Percentiles rank a stretch among this genome's conserved stretches.
These are phyloP conservation scores for Scleroderma citrinum DNA, from an alignment of 768 basidiomycete species.

Conservation along the genomic window DNA sequence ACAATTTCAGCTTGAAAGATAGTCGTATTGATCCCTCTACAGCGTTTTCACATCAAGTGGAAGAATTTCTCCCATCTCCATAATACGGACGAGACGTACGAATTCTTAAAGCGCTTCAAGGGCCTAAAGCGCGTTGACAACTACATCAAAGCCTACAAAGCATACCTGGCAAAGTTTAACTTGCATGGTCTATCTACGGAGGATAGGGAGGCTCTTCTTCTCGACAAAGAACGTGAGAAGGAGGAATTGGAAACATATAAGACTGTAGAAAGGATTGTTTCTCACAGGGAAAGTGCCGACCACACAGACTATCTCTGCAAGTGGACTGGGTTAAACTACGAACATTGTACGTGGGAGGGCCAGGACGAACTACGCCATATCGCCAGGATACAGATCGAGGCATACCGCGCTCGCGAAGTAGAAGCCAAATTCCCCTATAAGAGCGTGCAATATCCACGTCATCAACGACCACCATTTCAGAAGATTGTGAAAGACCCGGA, in stretches of 20 bases:
- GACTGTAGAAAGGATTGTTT: slow-evolving; percentile 85
- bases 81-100: slow-evolving; percentile 98
- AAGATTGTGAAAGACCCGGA: slow-evolving; percentile 86
- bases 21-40: slow-evolving; percentile 8
- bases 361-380: slow-evolving; percentile 74
- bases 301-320: slow-evolving; percentile 92
- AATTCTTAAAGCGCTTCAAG: slow-evolving; percentile 91
- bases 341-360: slow-evolving; percentile 94
- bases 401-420: slow-evolving; percentile 69
- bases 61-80: slow-evolving; percentile 97
- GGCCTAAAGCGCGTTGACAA: slow-evolving; percentile 98
- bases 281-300: slow-evolving; percentile 58
- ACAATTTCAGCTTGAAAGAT: background rate
- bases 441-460: slow-evolving; percentile 59
- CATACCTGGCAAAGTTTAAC: slow-evolving; percentile 59
- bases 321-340: slow-evolving; percentile 91
- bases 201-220: slow-evolving; percentile 81
- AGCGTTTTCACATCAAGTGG: slow-evolving; percentile 99
- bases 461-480: slow-evolving; percentile 69
- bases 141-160: slow-evolving; percentile 90
- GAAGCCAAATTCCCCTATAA: slow-evolving; percentile 83
- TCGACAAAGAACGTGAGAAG: slow-evolving; percentile 87
- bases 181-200: slow-evolving; percentile 71
- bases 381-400: slow-evolving; percentile 72
- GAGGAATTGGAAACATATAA: slow-evolving; percentile 90